Evolutionary conservation across 345 rosid genomes (phyloP), one percentile per base, ranked within the genome.

Genomic region (Aquilaria malaccensis): DNA sequence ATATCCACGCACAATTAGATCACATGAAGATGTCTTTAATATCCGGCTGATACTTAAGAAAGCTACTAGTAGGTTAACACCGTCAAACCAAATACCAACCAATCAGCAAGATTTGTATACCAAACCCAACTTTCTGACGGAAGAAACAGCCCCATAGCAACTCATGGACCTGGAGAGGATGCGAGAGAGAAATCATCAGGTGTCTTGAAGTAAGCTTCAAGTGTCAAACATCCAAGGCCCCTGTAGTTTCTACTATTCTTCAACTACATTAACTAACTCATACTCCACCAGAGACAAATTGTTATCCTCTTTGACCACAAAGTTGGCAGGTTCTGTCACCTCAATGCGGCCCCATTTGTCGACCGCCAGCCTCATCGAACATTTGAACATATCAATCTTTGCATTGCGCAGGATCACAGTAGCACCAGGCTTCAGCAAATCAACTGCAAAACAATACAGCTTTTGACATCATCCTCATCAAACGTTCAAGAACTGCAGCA

Each of bases 321-420:
- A 68, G 2, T 68, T 66, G 13, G 62, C 74, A 0, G 82, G 80
- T 41, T 79, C 77, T 6, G 65, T 66, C 51, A 61, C 79, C 55
- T 82, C 82, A 2, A 77, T 48, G 29, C 75, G 82, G 51, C 86
- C 86, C 83, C 83, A 82, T 77, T 76, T 81, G 75, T 81, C 86
- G 48, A 81, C 83, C 50, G 83, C 86, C 55, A 79, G 64, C 71
- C 86, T 79, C 83, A 81, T 76, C 0, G 83, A 76, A 52, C 83
- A 81, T 58, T 76, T 81, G 55, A 79, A 81, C 86, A 79, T 79
- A 48, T 78, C 86, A 10, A 81, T 79, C 77, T 81, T 81, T 5
- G 83, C 83, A 33, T 81, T 81, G 2, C 83, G 75, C 43, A 81
- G 68, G 56, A 62, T 81, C 48, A 81, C 78, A 54, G 80, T 76